These are phyloP conservation scores for Zygoascus sp. DNA, from an alignment of 1,139 yeast species.

Conservation along the genomic window DNA sequence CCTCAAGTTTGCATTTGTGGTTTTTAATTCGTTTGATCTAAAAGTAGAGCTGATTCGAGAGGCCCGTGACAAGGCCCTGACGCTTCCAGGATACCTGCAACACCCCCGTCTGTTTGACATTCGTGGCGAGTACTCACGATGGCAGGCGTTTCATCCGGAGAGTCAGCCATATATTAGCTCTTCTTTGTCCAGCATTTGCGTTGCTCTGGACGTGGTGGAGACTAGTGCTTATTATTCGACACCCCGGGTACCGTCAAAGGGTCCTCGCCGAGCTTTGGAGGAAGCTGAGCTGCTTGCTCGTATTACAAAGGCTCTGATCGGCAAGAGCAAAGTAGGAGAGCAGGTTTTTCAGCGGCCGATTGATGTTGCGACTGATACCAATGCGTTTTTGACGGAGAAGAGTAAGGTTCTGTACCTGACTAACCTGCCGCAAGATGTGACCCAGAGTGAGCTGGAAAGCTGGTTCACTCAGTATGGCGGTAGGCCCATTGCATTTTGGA, in stretches of 20 bases:
- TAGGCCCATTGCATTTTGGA: slow-evolving; percentile 87
- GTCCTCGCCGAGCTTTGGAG: slow-evolving; percentile 35
- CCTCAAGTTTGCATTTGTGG: slow-evolving; percentile 60
- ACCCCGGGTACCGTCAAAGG: slow-evolving; percentile 12
- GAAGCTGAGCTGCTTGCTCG: slow-evolving; percentile 42
- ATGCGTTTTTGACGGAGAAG: slow-evolving; percentile 62
- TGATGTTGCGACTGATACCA: slow-evolving; percentile 67
- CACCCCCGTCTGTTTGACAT: slow-evolving; percentile 76
- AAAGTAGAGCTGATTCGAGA: slow-evolving; percentile 77
- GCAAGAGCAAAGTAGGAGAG: slow-evolving; percentile 49
- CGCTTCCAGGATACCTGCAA: slow-evolving; percentile 68
- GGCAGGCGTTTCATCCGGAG: slow-evolving; percentile 67
- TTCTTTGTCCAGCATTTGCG: slow-evolving; percentile 49
- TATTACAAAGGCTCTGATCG: slow-evolving; percentile 49
- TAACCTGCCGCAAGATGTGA: slow-evolving; percentile 77
- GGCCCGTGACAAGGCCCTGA: slow-evolving; percentile 70
- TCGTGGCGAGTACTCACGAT: slow-evolving; percentile 63
- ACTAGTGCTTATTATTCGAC: slow-evolving; percentile 13
- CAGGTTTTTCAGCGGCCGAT: slow-evolving; percentile 56
- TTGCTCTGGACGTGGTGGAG: slow-evolving; percentile 54
- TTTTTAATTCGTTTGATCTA: slow-evolving; percentile 63
- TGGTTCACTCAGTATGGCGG: slow-evolving; percentile 91
- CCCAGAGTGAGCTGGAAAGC: slow-evolving; percentile 83
- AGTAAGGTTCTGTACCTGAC: slow-evolving; percentile 75
- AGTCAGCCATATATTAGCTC: slow-evolving; percentile 49